These are phyloP conservation scores for Papilionanthe hybrid DNA, from an alignment of 116 monocot genomes.

Conservation along the genomic window DNA sequence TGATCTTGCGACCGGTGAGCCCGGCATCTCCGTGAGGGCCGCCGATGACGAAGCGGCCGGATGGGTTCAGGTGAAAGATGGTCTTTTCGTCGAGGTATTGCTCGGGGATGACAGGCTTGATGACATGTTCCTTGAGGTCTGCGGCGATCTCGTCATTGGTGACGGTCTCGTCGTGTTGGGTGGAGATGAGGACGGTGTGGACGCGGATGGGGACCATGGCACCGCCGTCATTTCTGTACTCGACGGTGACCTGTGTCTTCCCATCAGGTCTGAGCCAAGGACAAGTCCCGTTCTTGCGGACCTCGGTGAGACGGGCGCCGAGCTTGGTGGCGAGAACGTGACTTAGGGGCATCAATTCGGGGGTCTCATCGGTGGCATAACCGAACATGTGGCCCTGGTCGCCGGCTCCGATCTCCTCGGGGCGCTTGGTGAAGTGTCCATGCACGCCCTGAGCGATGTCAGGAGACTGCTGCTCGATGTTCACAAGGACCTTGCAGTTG, in stretches of 20 bases:
- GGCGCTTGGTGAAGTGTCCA: slow-evolving; percentile 79
- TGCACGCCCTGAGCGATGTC: slow-evolving; percentile 79
- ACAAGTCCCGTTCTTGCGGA: slow-evolving; percentile 73
- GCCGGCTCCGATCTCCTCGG: slow-evolving; percentile 73
- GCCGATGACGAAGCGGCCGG: slow-evolving; percentile 24
- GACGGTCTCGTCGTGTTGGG: slow-evolving; percentile 30
- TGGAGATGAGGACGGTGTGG: slow-evolving; percentile 29
- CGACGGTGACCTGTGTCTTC: slow-evolving; percentile 32
- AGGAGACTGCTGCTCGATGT: slow-evolving; percentile 78
- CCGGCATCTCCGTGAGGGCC: slow-evolving; percentile 23
- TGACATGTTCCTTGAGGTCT: slow-evolving; percentile 26
- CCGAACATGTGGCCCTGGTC: slow-evolving; percentile 86
- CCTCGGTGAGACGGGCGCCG: slow-evolving; percentile 57
- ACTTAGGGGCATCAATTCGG: slow-evolving; percentile 62
- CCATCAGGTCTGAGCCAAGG: slow-evolving; percentile 65
- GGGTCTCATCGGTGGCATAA: slow-evolving; percentile 71
- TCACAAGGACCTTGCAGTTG: slow-evolving; percentile 66
- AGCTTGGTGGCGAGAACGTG: slow-evolving; percentile 75
- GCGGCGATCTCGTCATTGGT: slow-evolving; percentile 25
- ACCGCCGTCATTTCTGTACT: slow-evolving; percentile 19
- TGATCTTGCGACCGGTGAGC: slow-evolving; percentile 27
- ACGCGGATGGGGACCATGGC: no score
- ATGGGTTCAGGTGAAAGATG: slow-evolving; percentile 29
- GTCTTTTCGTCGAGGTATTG: slow-evolving; percentile 25
- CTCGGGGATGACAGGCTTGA: slow-evolving; percentile 26